Conservation (phyloP, 805 yeast species). For the Candida alai region DNA sequence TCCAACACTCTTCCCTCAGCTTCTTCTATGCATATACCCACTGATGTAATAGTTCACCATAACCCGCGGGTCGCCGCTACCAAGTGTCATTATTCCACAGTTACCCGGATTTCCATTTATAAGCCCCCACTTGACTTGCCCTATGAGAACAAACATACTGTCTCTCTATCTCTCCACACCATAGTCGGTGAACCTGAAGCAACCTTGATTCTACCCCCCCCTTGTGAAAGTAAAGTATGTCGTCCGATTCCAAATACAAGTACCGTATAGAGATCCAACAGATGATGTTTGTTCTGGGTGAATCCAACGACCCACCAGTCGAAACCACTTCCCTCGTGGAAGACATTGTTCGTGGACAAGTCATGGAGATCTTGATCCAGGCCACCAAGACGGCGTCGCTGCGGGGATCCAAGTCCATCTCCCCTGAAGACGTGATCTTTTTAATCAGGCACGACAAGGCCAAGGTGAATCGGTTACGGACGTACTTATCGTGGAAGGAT, state of each 20-base stretch:
- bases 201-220: background rate
- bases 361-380: constrained; percentile 76
- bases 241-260: constrained; percentile 49
- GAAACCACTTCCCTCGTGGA: constrained; percentile 92
- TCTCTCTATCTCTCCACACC: too few species aligned
- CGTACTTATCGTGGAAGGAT: constrained; percentile 95
- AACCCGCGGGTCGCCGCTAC: too few species aligned
- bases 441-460: constrained; percentile 90
- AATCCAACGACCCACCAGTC: constrained; percentile 88
- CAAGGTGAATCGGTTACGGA: constrained; percentile 84
- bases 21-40: too few species aligned
- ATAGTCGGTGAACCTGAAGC: background rate
- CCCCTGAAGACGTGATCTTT: constrained; percentile 92
- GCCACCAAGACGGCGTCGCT: constrained; percentile 72
- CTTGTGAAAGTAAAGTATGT: background rate
- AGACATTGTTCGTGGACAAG: constrained; percentile 93
- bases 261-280: constrained; percentile 90
- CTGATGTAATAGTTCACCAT: too few species aligned
- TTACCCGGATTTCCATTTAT: too few species aligned
- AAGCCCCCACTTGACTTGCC: too few species aligned
- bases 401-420: constrained; percentile 78
- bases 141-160: too few species aligned
- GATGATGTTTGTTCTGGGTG: constrained; percentile 99
- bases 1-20: too few species aligned
- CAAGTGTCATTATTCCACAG: too few species aligned